Evolutionary conservation across 306 rosid genomes (phyloP).

Genomic region (Hippophae tibetana): DNA sequence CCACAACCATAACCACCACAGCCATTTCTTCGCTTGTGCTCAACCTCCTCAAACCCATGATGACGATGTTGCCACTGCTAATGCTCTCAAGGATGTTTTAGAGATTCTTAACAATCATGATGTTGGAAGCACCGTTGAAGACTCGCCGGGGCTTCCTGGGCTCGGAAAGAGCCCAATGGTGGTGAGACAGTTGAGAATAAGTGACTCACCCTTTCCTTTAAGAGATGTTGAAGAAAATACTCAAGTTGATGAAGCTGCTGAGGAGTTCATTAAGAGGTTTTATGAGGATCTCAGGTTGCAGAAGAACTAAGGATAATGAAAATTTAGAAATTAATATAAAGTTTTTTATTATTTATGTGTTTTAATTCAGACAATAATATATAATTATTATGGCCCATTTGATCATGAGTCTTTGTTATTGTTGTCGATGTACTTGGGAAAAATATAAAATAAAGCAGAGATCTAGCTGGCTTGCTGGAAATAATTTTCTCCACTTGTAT

Average conservation of each 20-base stretch:
- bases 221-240: conserved; percentile 16
- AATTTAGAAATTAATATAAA: too few species aligned
- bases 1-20: conserved; percentile 32
- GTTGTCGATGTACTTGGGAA: too few species aligned
- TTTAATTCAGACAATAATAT: too few species aligned
- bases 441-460: too few species aligned
- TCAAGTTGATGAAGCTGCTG: conserved; percentile 40
- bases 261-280: conserved; percentile 45
- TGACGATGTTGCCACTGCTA: neutral
- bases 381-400: too few species aligned
- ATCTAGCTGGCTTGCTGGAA: too few species aligned
- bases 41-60: conserved; percentile 20
- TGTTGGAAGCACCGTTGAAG: conserved; percentile 21
- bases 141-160: conserved; percentile 33
- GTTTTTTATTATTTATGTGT: too few species aligned
- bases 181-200: conserved; percentile 29
- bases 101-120: conserved; percentile 11
- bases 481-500: too few species aligned
- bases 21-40: conserved; percentile 44
- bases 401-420: too few species aligned
- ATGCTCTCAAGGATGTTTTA: conserved; percentile 9
- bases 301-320: neutral
- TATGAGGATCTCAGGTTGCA: conserved; percentile 41
- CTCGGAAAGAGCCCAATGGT: neutral
- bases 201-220: neutral